A percentile compares a stretch with the other conserved stretches of the same genome.
Conservation (phyloP, 768 basidiomycete genomes). For the Nidularia pulvinata region DNA sequence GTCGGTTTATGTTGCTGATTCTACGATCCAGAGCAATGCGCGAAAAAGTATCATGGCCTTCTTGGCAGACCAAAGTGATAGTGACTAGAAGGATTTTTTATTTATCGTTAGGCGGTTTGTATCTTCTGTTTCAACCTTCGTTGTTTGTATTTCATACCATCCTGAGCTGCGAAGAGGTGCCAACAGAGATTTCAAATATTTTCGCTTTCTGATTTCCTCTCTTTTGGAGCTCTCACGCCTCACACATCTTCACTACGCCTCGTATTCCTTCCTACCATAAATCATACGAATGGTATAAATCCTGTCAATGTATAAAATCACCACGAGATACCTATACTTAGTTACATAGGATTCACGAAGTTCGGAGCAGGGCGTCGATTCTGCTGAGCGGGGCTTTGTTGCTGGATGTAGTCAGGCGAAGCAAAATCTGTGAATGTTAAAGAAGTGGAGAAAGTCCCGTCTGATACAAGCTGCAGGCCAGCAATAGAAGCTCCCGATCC, state of each 20-base stretch:
- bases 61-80: conserved; percentile 70
- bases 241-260: neutral
- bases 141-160: neutral
- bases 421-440: conserved; percentile 37
- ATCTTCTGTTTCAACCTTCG: no score
- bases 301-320: no score
- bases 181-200: neutral
- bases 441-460: conserved; percentile 40
- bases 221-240: neutral
- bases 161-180: neutral
- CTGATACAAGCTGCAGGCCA: conserved; percentile 38
- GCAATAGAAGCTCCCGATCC: conserved; percentile 36
- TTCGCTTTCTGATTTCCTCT: neutral
- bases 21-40: conserved; percentile 33
- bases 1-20: neutral
- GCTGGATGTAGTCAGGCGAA: conserved; percentile 37
- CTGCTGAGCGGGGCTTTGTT: conserved; percentile 22
- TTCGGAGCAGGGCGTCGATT: conserved; percentile 25
- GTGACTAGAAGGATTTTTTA: no score
- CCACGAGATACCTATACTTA: neutral
- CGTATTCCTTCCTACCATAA: no score
- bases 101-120: no score
- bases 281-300: no score
- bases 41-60: conserved; percentile 71
- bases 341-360: conserved; percentile 29